Percentiles rank a stretch among this genome's conserved stretches.
phyloP scores from a whole-genome alignment of 208 protist species.

The Acanthamoeba culbertsoni region DNA sequence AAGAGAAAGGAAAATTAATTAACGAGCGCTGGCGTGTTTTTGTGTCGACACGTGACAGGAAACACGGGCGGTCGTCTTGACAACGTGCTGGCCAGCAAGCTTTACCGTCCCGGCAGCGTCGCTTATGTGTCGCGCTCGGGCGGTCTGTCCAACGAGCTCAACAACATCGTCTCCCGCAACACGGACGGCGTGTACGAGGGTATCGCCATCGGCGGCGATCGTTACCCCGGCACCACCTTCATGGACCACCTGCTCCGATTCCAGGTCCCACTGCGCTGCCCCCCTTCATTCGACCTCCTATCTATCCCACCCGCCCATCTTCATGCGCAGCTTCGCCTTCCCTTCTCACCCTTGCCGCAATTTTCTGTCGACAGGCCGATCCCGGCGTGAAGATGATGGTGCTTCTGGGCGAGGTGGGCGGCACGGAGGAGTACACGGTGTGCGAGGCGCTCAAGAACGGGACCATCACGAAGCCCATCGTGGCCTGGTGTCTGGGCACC shows the following conservation, averaged over 20 bases:
- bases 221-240: conserved; percentile 86
- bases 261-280: conserved; percentile 44
- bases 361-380: too few species aligned
- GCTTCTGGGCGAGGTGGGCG: conserved; percentile 86
- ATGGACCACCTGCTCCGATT: conserved; percentile 86
- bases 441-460: conserved; percentile 80
- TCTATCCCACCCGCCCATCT: too few species aligned
- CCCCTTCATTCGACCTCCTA: background rate
- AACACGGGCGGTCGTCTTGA: conserved; percentile 65
- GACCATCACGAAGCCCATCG: conserved; percentile 86
- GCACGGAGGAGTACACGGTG: conserved; percentile 83
- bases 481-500: conserved; percentile 88
- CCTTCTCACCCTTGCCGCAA: too few species aligned
- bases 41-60: background rate
- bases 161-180: conserved; percentile 86
- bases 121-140: conserved; percentile 86
- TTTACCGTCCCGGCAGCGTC: conserved; percentile 87
- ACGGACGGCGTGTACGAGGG: conserved; percentile 88
- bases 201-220: conserved; percentile 88
- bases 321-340: too few species aligned
- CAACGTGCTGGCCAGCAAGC: conserved; percentile 87
- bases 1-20: background rate
- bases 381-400: conserved; percentile 87
- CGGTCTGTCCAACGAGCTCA: conserved; percentile 89
- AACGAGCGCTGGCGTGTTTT: background rate